Evolutionary conservation across 768 basidiomycete species (phyloP), one percentile per base, ranked within the genome.

Genomic region (Phaeotremella skinneri): DNA sequence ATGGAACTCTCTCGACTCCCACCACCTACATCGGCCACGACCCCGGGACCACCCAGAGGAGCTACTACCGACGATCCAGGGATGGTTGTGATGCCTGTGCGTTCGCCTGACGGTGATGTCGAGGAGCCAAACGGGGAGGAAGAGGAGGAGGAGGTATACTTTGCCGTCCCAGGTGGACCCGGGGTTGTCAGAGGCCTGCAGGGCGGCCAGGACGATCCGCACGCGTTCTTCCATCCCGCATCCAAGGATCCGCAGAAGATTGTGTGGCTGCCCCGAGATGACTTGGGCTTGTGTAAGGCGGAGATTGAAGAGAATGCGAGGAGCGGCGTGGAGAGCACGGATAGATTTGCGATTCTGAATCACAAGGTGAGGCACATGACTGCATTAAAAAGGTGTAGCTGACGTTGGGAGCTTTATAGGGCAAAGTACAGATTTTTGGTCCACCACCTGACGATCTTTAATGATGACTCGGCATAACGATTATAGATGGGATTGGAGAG

Each of bases 211-310:
- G 64, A 67, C 31, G 67, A 67, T 34, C 63, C 67, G 5, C 57
- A 67, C 31, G 70, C 72, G 25, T 97, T 94, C 79, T 85, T 88
- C 47, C 94, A 94, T 68, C 94, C 94, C 16, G 91, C 91, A 5
- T 76, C 80, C 23, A 81, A 84, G 55, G 83, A 74, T 30, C 84
- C 88, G 48, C 89, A 91, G 78, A 81, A 86, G 62, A 81, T 84
- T 3, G 79, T 97, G 30, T 98, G 94, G 94, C 76, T 97, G 54
- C 90, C 94, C 21, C 77, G 79, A 37, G 94, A 98, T 73, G 85
- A 86, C 7, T 69, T 91, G 54, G 83, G 81, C 0, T 77, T 80
- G 34, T 83, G 83, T 60, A 69, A 72, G 30, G 84, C 81, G 56
- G 89, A 90, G 79, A 84, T 82, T 63, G 72, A 78, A 61, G 83